Percentiles rank a stretch among this genome's conserved stretches.
Evolutionary conservation across 768 basidiomycete species (phyloP).

Genomic region (Boletales sp.): DNA sequence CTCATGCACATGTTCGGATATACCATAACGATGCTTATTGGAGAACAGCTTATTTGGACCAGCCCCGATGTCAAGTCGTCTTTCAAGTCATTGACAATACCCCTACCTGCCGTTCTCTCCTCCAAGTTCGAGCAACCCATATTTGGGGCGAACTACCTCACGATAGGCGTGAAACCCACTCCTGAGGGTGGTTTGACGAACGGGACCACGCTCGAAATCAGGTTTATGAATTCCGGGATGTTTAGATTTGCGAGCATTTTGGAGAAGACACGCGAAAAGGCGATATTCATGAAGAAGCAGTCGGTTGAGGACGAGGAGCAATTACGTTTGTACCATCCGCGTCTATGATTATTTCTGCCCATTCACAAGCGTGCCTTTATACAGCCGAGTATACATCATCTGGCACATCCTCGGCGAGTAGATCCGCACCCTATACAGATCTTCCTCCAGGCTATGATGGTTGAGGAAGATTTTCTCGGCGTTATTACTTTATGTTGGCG

Average conservation of each 20-base stretch:
- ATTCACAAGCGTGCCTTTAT: background rate
- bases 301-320: conserved; percentile 31
- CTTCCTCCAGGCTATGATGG: conserved; percentile 29
- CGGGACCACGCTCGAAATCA: conserved; percentile 63
- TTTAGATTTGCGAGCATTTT: conserved; percentile 70
- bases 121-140: conserved; percentile 76
- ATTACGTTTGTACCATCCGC: conserved; percentile 24
- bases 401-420: conserved; percentile 13
- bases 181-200: conserved; percentile 61
- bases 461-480: conserved; percentile 8
- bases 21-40: conserved; percentile 3
- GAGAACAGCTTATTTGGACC: conserved; percentile 60
- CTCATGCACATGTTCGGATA: background rate
- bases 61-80: conserved; percentile 31
- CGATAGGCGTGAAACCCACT: conserved; percentile 64
- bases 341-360: background rate
- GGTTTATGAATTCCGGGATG: conserved; percentile 64
- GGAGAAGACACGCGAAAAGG: conserved; percentile 74
- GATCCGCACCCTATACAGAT: conserved; percentile 19
- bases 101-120: conserved; percentile 59
- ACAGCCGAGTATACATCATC: conserved; percentile 30
- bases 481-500: background rate
- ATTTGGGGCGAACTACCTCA: conserved; percentile 64
- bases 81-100: conserved; percentile 49
- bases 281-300: conserved; percentile 71